Evolutionary conservation across 176 grass and related monocot species (phyloP).

Genomic region (Thinopyrum elongatum): DNA sequence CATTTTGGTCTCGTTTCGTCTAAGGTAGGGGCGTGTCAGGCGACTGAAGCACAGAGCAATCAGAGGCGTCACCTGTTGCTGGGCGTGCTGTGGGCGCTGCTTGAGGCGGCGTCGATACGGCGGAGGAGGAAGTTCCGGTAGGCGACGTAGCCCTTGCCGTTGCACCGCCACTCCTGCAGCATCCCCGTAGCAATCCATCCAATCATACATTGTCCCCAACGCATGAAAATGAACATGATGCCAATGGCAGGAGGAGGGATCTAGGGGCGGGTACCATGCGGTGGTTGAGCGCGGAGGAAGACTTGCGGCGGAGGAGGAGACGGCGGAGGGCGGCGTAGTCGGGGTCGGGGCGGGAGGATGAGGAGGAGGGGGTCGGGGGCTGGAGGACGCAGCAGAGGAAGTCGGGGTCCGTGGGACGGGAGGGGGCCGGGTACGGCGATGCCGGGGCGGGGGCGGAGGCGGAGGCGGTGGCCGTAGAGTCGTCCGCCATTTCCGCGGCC

Average conservation of each 20-base stretch:
- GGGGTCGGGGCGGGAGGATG: conserved; percentile 51
- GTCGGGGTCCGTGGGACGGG: conserved; percentile 56
- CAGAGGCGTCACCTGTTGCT: conserved; percentile 64
- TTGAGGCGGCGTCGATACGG: conserved; percentile 36
- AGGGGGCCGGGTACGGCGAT: background rate
- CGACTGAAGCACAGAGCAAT: background rate
- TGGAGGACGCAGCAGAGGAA: conserved; percentile 92
- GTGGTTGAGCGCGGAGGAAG: conserved; percentile 41
- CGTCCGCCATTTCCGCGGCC: conserved; percentile 12
- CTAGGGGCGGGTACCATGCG: conserved; percentile 52
- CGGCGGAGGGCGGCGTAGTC: conserved; percentile 75
- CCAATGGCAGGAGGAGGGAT: background rate
- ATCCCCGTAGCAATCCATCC: background rate
- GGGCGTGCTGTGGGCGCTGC: conserved; percentile 72
- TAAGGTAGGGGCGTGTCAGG: background rate
- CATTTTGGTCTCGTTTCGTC: conserved; percentile 18
- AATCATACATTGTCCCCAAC: background rate
- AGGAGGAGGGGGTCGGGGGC: conserved; percentile 44
- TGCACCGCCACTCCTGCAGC: conserved; percentile 90
- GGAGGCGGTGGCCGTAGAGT: background rate
- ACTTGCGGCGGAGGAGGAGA: conserved; percentile 72
- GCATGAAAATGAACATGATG: background rate
- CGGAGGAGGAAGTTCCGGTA: conserved; percentile 74
- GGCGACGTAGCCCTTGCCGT: conserved; percentile 78
- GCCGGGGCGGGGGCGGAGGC: background rate